Conservation (phyloP, 169 alveolate species). For the Eimeria zaria region DNA sequence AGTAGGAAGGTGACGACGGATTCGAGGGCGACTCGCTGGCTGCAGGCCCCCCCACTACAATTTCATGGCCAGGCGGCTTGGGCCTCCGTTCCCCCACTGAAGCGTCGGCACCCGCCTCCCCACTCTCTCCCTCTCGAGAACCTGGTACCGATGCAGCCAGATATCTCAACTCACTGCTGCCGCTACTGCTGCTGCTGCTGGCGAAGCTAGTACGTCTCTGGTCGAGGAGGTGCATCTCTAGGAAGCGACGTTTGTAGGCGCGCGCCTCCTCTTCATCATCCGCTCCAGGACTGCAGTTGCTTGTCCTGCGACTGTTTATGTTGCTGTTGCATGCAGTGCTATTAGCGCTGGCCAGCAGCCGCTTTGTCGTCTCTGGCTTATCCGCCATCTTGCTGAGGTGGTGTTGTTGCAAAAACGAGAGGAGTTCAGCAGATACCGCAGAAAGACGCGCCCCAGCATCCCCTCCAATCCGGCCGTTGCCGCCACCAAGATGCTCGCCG, state of each 20-base stretch:
- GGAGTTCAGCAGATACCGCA: conserved; percentile 30
- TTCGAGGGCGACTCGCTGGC: conserved; percentile 57
- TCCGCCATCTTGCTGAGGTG: conserved; percentile 25
- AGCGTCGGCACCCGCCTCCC: background rate
- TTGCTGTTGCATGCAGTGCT: conserved; percentile 72
- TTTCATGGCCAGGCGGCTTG: background rate
- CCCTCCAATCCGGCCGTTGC: background rate
- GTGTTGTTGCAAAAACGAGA: conserved; percentile 58
- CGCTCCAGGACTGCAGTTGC: conserved; percentile 65
- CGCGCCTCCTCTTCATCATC: conserved; percentile 62
- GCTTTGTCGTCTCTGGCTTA: conserved; percentile 18
- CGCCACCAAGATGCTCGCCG: conserved; percentile 1
- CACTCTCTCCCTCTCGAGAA: conserved; percentile 6
- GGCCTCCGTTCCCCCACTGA: background rate
- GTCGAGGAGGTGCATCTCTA: conserved; percentile 34
- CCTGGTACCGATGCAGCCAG: conserved; percentile 45
- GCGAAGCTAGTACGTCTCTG: conserved; percentile 64
- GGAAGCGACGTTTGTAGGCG: conserved; percentile 50
- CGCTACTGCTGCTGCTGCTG: conserved; percentile 68
- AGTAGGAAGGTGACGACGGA: conserved; percentile 50
- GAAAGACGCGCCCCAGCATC: conserved; percentile 14
- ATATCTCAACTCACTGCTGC: conserved; percentile 44
- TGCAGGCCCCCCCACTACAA: background rate
- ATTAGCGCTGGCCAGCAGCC: conserved; percentile 54
- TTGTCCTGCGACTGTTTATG: conserved; percentile 71